Conservation (phyloP, 225 moss, liverwort and hornwort species). For the Straminergon stramineum region DNA sequence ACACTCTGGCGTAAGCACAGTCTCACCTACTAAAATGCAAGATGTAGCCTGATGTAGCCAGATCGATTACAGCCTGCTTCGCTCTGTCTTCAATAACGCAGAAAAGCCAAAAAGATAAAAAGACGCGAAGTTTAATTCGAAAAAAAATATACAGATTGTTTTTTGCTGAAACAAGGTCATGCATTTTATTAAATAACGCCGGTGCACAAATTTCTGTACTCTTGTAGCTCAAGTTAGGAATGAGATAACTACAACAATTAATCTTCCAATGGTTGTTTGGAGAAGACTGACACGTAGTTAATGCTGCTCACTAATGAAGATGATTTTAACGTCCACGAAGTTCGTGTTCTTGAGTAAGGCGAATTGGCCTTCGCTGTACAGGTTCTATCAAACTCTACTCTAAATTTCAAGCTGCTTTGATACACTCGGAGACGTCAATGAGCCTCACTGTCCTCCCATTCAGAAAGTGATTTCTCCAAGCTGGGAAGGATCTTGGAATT, state of each 20-base stretch:
- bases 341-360: neutral
- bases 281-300: neutral
- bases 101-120: no score
- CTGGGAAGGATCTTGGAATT: neutral
- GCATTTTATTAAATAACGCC: neutral
- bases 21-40: neutral
- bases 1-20: neutral
- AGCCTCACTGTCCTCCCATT: neutral
- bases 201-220: neutral
- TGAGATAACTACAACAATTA: neutral
- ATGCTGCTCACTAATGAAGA: neutral
- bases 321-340: slow-evolving; percentile 19
- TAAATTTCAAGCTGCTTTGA: neutral
- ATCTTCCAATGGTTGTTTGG: slow-evolving; percentile 5
- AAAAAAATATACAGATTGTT: no score
- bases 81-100: no score
- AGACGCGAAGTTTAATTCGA: no score
- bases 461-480: neutral
- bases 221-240: neutral
- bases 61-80: no score
- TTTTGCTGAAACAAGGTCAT: neutral
- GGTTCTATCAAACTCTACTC: neutral
- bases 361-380: neutral
- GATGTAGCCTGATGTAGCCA: no score
- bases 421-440: neutral